phyloP scores from a whole-genome alignment of 768 basidiomycete genomes.

The Rhodosporidiobolus odoratus region DNA sequence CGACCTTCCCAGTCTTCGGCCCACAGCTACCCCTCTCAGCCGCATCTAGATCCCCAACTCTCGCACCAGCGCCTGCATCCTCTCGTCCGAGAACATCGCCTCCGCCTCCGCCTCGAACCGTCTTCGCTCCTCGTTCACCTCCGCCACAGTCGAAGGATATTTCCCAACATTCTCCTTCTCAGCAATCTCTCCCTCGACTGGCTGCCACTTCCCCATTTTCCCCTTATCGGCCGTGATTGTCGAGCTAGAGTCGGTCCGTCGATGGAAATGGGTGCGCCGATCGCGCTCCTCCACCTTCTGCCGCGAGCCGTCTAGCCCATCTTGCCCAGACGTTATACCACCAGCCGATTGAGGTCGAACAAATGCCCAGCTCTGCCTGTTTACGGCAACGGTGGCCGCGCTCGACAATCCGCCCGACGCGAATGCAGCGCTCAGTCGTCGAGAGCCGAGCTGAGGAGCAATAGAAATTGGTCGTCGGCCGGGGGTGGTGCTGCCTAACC shows the following conservation, averaged over 20 bases:
- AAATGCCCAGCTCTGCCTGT: constrained; percentile 1
- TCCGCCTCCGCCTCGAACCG: constrained; percentile 3
- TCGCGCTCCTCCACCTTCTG: constrained; percentile 4
- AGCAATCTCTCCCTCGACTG: background rate
- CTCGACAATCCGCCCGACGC: background rate
- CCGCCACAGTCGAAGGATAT: no score
- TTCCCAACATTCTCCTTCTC: background rate
- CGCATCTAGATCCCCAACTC: constrained; percentile 10
- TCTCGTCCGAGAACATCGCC: constrained; percentile 9
- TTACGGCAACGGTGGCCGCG: background rate
- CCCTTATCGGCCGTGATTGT: background rate
- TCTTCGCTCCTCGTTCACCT: background rate
- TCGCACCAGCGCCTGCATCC: constrained; percentile 7
- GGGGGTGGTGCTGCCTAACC: background rate
- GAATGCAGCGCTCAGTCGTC: background rate
- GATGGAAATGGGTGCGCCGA: background rate
- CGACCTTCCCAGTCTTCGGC: no score
- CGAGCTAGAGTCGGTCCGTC: background rate
- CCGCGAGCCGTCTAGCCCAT: no score
- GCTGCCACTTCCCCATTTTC: no score
- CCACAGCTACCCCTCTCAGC: background rate
- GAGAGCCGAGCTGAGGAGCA: background rate
- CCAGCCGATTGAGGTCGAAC: no score
- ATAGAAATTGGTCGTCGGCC: constrained; percentile 1
- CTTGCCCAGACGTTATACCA: no score